These are phyloP conservation scores for Tricholoma saponaceum DNA, from an alignment of 768 basidiomycete species.

Conservation along the genomic window DNA sequence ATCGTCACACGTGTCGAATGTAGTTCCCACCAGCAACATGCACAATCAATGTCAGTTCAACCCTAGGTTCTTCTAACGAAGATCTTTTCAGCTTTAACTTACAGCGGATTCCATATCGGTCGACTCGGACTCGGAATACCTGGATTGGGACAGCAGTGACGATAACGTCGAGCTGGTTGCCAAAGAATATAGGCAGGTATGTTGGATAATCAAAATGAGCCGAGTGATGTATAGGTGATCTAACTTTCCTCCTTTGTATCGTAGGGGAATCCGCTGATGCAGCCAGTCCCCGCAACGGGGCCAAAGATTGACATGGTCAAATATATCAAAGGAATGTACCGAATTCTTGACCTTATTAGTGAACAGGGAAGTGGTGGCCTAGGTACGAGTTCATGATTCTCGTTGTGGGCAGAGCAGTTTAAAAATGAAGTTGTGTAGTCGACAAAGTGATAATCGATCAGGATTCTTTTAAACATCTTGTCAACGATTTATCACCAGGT, in stretches of 20 bases:
- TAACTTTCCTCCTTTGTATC: not conserved
- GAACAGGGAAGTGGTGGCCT: slow-evolving; percentile 49
- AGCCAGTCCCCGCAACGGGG: not conserved
- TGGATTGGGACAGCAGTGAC: not conserved
- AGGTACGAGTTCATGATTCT: slow-evolving; percentile 28
- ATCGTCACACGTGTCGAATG: not conserved
- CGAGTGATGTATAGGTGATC: not conserved
- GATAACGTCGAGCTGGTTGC: not conserved
- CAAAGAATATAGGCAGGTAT: not conserved
- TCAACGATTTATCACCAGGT: slow-evolving; percentile 44
- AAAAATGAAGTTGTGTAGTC: slow-evolving; percentile 28
- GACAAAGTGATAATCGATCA: slow-evolving; percentile 63
- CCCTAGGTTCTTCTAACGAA: not conserved
- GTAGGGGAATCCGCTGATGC: not conserved
- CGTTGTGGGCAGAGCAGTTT: not conserved
- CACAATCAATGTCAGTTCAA: not conserved
- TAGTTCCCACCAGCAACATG: not conserved
- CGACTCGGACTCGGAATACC: not conserved
- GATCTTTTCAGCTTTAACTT: not conserved
- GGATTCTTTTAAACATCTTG: slow-evolving; percentile 41
- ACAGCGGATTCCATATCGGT: not conserved
- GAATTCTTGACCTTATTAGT: slow-evolving; percentile 49
- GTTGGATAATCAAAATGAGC: not conserved
- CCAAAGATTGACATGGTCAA: slow-evolving; percentile 14
- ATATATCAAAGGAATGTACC: slow-evolving; percentile 43